Conservation (phyloP, 2,329 filamentous ascomycete species). For the Chrysoporthe deuterocubensis region DNA sequence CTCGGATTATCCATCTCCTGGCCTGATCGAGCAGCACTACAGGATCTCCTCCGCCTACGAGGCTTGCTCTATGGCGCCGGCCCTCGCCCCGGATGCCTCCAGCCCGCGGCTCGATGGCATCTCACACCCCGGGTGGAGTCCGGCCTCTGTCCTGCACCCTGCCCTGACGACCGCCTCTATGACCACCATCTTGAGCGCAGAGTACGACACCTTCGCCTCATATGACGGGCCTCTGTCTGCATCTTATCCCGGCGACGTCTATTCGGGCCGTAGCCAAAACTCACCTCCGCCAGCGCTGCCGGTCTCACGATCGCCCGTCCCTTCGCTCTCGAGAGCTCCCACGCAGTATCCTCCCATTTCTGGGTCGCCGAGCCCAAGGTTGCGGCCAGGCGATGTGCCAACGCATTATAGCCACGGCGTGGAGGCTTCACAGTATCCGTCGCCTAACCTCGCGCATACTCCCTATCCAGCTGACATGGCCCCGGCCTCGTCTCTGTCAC, state of each 20-base stretch:
- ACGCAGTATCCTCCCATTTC: conserved; percentile 37
- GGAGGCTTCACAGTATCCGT: conserved; percentile 47
- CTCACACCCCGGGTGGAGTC: conserved; percentile 50
- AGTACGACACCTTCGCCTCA: conserved; percentile 56
- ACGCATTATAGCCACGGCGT: conserved; percentile 42
- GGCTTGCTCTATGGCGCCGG: conserved; percentile 42
- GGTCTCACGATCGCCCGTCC: conserved; percentile 37
- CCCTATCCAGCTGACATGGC: conserved; percentile 37
- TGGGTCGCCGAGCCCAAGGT: conserved; percentile 37
- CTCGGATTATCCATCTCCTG: conserved; percentile 52
- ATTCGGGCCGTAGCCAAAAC: conserved; percentile 39
- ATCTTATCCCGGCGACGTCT: conserved; percentile 47
- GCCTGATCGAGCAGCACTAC: conserved; percentile 48
- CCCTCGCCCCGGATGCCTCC: conserved; percentile 42
- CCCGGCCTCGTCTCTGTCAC: conserved; percentile 21
- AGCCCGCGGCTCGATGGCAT: conserved; percentile 46
- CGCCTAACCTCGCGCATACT: conserved; percentile 43
- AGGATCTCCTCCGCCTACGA: conserved; percentile 48
- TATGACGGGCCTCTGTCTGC: conserved; percentile 48
- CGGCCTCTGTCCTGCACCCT: conserved; percentile 44
- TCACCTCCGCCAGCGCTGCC: conserved; percentile 32
- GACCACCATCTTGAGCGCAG: conserved; percentile 51
- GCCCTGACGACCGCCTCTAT: conserved; percentile 46
- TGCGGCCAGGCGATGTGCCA: conserved; percentile 44
- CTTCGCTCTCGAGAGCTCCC: conserved; percentile 36